phyloP scores from a whole-genome alignment of 1,284 basidiomycete species.

The Rhodotorula sp. region DNA sequence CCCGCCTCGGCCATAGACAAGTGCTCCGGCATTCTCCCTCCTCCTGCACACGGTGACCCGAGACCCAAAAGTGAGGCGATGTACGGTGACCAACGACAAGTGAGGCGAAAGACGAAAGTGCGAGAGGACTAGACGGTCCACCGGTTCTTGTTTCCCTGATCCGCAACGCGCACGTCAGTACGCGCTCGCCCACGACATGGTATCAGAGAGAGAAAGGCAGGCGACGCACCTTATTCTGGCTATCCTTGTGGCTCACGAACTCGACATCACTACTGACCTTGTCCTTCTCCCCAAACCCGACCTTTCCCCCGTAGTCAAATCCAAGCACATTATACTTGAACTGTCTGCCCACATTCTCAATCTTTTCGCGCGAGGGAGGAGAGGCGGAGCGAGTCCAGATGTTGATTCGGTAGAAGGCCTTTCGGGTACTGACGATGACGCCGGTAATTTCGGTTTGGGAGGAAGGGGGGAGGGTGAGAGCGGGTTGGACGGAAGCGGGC shows the following conservation, averaged over 20 bases:
- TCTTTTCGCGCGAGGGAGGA: constrained; percentile 48
- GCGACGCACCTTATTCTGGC: constrained; percentile 75
- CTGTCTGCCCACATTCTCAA: constrained; percentile 71
- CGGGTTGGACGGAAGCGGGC: constrained; percentile 42
- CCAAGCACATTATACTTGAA: constrained; percentile 91
- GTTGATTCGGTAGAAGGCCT: constrained; percentile 92
- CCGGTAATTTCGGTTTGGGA: constrained; percentile 65
- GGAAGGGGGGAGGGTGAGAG: constrained; percentile 58
- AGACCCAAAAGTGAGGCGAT: background rate
- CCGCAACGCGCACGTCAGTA: no score
- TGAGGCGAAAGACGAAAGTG: background rate
- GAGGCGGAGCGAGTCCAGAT: constrained; percentile 79
- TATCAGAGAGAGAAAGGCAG: background rate
- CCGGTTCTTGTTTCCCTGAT: no score
- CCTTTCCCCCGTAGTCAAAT: constrained; percentile 40
- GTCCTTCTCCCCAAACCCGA: constrained; percentile 56
- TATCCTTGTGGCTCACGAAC: constrained; percentile 90
- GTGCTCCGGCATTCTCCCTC: no score
- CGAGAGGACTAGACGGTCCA: background rate
- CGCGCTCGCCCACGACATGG: no score
- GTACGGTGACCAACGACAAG: background rate
- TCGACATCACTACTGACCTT: constrained; percentile 83
- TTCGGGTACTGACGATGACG: constrained; percentile 89
- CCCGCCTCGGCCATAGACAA: no score
- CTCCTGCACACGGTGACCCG: no score